phyloP scores from a whole-genome alignment of 139 green algal species.

The Chlorella ohadii region DNA sequence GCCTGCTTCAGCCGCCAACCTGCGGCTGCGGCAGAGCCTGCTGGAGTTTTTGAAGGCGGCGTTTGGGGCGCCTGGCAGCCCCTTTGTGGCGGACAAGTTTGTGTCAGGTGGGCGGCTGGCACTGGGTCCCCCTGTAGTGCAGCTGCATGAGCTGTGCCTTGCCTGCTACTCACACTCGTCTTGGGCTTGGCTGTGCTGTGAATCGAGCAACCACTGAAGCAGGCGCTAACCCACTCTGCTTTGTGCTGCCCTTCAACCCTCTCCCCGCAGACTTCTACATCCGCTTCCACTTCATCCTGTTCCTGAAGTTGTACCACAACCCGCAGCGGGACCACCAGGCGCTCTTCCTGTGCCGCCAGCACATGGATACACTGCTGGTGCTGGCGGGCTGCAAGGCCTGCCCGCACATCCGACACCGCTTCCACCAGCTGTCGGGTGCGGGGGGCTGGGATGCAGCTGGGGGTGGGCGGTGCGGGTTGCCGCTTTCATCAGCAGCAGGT shows the following conservation, averaged over 20 bases:
- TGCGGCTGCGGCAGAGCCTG: conserved; percentile 31
- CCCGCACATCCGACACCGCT: conserved; percentile 33
- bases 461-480: not conserved
- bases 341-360: conserved; percentile 42
- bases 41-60: conserved; percentile 40
- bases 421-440: conserved; percentile 53
- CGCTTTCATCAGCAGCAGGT: not conserved
- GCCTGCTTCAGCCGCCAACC: not conserved
- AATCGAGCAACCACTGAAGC: too few species aligned
- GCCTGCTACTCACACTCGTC: not conserved
- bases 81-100: conserved; percentile 41
- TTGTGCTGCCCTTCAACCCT: too few species aligned
- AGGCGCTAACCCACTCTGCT: too few species aligned
- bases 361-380: conserved; percentile 46
- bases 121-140: too few species aligned
- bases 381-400: conserved; percentile 31
- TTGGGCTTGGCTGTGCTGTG: too few species aligned
- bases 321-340: conserved; percentile 46
- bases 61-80: conserved; percentile 45
- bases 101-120: conserved; percentile 25
- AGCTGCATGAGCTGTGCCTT: not conserved
- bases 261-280: conserved; percentile 53
- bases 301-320: conserved; percentile 60
- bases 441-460: not conserved
- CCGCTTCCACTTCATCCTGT: conserved; percentile 54